Conservation (phyloP, 768 basidiomycete genomes). For the Scleroderma bovista region DNA sequence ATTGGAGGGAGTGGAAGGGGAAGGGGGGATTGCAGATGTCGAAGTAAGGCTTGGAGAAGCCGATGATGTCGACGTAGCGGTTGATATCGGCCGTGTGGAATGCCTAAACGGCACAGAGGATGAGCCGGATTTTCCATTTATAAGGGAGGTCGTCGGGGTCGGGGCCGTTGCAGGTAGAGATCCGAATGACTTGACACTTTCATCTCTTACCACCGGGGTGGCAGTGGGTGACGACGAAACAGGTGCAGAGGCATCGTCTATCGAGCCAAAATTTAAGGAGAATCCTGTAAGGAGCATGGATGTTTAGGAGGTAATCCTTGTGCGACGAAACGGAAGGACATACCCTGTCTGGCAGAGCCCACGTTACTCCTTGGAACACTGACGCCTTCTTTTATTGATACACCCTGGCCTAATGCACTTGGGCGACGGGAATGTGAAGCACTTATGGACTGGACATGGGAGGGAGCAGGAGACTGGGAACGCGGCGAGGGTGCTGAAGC, state of each 20-base stretch:
- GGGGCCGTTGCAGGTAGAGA: conserved; percentile 50
- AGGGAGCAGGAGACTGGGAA: conserved; percentile 71
- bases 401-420: conserved; percentile 66
- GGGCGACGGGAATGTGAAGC: conserved; percentile 73
- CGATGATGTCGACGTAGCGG: conserved; percentile 19
- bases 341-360: conserved; percentile 64
- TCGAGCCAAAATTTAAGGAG: conserved; percentile 83
- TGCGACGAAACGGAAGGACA: conserved; percentile 16
- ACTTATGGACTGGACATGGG: conserved; percentile 39
- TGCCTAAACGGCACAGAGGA: conserved; percentile 34
- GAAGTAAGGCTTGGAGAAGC: conserved; percentile 21
- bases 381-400: conserved; percentile 76
- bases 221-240: conserved; percentile 81
- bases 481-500: conserved; percentile 56
- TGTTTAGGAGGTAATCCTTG: not conserved
- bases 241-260: conserved; percentile 72
- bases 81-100: conserved; percentile 19
- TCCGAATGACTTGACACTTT: conserved; percentile 79
- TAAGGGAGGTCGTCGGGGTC: conserved; percentile 40
- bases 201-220: conserved; percentile 57
- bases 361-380: conserved; percentile 60
- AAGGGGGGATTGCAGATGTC: conserved; percentile 18
- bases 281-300: conserved; percentile 38
- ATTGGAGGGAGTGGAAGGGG: conserved; percentile 21
- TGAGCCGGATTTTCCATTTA: conserved; percentile 56